Percentiles rank a stretch among this genome's conserved stretches.
Conservation (phyloP, 192 early-diverging fungal genomes). For the Entomortierella lignicola region DNA sequence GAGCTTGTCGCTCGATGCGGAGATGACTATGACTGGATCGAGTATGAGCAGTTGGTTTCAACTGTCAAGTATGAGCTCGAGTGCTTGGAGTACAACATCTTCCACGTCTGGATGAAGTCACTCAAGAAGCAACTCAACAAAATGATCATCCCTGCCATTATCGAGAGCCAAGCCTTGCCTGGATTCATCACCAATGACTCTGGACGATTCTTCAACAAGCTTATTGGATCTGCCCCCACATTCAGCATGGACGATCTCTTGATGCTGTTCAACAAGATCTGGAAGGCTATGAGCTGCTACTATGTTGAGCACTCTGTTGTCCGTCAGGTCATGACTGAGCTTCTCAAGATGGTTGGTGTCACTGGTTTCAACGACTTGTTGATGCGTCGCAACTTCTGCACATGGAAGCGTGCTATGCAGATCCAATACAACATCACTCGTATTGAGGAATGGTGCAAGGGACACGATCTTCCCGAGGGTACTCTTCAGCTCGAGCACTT, state of each 20-base stretch:
- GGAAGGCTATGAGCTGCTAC: conserved; percentile 97
- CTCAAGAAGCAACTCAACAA: conserved; percentile 94
- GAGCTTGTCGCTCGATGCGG: conserved; percentile 69
- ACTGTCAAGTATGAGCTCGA: conserved; percentile 92
- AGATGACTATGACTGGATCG: conserved; percentile 74
- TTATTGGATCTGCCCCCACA: conserved; percentile 76
- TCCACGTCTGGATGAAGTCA: conserved; percentile 98
- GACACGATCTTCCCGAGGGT: conserved; percentile 91
- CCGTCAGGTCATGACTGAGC: conserved; percentile 94
- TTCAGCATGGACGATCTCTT: conserved; percentile 98
- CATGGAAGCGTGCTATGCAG: conserved; percentile 99
- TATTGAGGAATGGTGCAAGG: conserved; percentile 99
- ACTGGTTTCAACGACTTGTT: conserved; percentile 97
- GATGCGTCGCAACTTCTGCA: conserved; percentile 98
- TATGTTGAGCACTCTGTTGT: conserved; percentile 94
- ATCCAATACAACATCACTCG: conserved; percentile 99
- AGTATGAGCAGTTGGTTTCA: conserved; percentile 84
- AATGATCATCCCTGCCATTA: conserved; percentile 96
- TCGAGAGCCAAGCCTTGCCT: conserved; percentile 94
- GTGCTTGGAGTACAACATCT: conserved; percentile 92
- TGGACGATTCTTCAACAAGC: conserved; percentile 90
- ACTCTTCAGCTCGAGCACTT: conserved; percentile 93
- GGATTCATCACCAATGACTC: conserved; percentile 95
- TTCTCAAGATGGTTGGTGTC: conserved; percentile 95
- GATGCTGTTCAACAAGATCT: conserved; percentile 94